Base-by-base conservation (phyloP, 2,329 filamentous ascomycete genomes). In the Ustulina deusta region DNA sequence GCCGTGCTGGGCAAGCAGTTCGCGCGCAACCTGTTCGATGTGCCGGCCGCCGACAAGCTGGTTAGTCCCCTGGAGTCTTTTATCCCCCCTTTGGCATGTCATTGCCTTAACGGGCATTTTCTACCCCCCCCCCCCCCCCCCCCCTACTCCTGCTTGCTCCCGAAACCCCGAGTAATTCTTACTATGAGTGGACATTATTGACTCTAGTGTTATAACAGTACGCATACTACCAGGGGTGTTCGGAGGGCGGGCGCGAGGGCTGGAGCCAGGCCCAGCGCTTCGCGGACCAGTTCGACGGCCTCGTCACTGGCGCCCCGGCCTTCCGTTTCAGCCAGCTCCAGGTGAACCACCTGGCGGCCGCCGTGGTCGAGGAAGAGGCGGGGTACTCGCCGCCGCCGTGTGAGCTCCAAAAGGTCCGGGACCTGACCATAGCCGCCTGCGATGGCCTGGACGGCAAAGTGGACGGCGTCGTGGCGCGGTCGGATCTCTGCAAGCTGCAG, bases 221-320 rank as follows among this genome's bases (percentile, higher is more conserved):
- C 74, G 78, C 83, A 1, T 87, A 87, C 76, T 87, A 83, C 70
- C 81, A 85, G 69, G 85, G 84, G 2, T 87, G 85, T 74, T 86
- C 84, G 13, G 85, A 87, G 59, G 85, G 85, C 22, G 85, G 83
- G 1, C 79, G 83, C 5, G 82, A 85, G 70, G 83, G 79, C 15
- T 82, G 79, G 79, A 82, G 79, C 63, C 84, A 86, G 74, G 78
- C 85, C 1, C 85, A 87, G 73, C 82, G 84, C 17, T 87, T 81
- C 71, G 58, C 58, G n/a, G 82, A 81, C 9, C 80, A 84, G 71
- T 83, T 82, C 64, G 83, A 85, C 66, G 83, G 84, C 15, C 79
- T 81, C 0, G 76, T 83, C 0, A 79, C 80, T 3, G 83, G 83
- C 5, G 82, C 82, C 0, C 84, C 85, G 3, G 84, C 84, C 0